Conservation (phyloP, 345 rosid genomes). For the Corymbia maculata region DNA sequence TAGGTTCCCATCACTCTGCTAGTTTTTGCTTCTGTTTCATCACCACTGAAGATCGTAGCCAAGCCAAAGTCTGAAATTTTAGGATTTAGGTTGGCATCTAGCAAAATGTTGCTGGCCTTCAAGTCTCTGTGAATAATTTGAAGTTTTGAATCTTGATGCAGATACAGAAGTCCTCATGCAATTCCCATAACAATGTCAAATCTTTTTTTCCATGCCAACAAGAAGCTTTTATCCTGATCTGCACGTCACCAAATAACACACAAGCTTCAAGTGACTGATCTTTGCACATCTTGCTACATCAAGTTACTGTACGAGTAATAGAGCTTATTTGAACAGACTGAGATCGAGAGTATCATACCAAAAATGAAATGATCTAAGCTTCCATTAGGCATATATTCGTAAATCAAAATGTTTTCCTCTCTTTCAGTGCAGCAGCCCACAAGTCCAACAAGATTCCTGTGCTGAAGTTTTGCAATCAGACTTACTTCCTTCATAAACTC, state of each 20-base stretch:
- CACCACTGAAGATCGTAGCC: not conserved
- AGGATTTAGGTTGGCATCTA: not conserved
- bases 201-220: not conserved
- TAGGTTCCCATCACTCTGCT: slow-evolving; percentile 19
- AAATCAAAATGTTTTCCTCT: slow-evolving; percentile 17
- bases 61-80: not conserved
- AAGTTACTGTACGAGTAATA: not conserved
- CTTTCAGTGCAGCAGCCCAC: slow-evolving; percentile 32
- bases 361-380: slow-evolving; percentile 33
- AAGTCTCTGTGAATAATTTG: not conserved
- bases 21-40: not conserved
- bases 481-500: slow-evolving; percentile 28
- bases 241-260: not conserved
- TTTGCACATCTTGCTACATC: not conserved
- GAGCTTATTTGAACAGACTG: not conserved
- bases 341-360: slow-evolving; percentile 1
- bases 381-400: slow-evolving; percentile 29
- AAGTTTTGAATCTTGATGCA: not conserved
- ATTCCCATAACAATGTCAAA: not conserved
- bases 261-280: not conserved
- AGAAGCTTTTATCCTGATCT: slow-evolving; percentile 12
- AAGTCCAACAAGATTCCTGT: slow-evolving; percentile 40
- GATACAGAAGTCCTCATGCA: not conserved
- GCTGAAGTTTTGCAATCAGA: slow-evolving; percentile 40
- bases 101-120: not conserved